A percentile compares a stretch with the other conserved stretches of the same genome.
These are phyloP conservation scores for Emmonsia crescens DNA, from an alignment of 2,329 filamentous ascomycete genomes.

Conservation along the genomic window DNA sequence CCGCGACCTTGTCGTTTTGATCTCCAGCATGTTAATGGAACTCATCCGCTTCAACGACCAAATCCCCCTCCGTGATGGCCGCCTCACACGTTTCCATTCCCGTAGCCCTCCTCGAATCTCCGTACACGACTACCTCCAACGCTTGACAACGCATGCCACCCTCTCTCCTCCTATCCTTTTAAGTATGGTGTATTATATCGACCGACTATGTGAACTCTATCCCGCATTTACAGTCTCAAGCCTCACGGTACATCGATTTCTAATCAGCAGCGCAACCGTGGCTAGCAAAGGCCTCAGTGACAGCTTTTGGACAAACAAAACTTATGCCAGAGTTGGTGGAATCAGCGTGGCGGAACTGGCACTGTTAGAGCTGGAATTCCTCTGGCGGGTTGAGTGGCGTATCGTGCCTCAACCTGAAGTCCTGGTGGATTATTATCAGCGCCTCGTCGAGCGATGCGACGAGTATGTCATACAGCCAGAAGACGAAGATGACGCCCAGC, in stretches of 20 bases:
- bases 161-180: slow-evolving; percentile 87
- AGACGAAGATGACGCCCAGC: neutral
- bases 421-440: slow-evolving; percentile 84
- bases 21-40: slow-evolving; percentile 92
- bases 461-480: slow-evolving; percentile 45
- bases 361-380: slow-evolving; percentile 81
- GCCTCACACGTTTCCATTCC: slow-evolving; percentile 89
- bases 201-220: slow-evolving; percentile 83
- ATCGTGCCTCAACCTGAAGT: slow-evolving; percentile 95
- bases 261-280: slow-evolving; percentile 91
- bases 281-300: slow-evolving; percentile 93
- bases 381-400: slow-evolving; percentile 87
- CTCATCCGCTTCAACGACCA: slow-evolving; percentile 86
- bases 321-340: slow-evolving; percentile 87
- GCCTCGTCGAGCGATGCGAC: slow-evolving; percentile 59
- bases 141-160: slow-evolving; percentile 86
- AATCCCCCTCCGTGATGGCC: slow-evolving; percentile 71
- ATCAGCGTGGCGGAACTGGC: slow-evolving; percentile 85
- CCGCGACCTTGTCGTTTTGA: slow-evolving; percentile 79
- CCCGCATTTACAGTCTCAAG: slow-evolving; percentile 94
- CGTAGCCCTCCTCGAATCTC: slow-evolving; percentile 84
- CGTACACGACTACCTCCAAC: slow-evolving; percentile 84
- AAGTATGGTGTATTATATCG: slow-evolving; percentile 98
- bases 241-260: slow-evolving; percentile 89
- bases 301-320: slow-evolving; percentile 96